phyloP scores from a whole-genome alignment of 176 grass and related monocot species.

The Carex parvula region DNA sequence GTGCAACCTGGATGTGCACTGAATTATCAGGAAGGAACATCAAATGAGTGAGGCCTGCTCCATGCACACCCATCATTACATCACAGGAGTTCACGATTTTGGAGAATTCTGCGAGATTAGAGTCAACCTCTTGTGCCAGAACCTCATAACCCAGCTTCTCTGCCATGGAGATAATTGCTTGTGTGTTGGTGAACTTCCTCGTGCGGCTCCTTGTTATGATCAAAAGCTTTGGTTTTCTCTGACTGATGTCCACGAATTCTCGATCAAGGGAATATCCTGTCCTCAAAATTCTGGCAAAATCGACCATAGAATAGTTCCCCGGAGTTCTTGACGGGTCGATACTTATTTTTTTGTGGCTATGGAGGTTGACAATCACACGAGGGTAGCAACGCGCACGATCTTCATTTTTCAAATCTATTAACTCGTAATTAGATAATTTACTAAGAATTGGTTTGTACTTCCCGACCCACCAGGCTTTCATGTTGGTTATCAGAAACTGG shows the following conservation, averaged over 20 bases:
- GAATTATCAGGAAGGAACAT: slow-evolving; percentile 66
- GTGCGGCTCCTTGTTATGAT: slow-evolving; percentile 50
- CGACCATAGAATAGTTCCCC: slow-evolving; percentile 46
- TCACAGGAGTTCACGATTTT: slow-evolving; percentile 60
- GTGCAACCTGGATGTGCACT: slow-evolving; percentile 61
- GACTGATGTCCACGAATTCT: not conserved
- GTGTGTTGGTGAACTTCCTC: slow-evolving; percentile 50
- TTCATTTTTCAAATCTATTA: slow-evolving; percentile 50
- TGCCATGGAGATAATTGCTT: slow-evolving; percentile 42
- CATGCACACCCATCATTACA: slow-evolving; percentile 66
- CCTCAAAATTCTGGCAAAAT: slow-evolving; percentile 54
- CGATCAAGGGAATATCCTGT: slow-evolving; percentile 34
- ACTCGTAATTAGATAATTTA: slow-evolving; percentile 56
- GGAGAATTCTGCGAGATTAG: slow-evolving; percentile 53
- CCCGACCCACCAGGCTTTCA: slow-evolving; percentile 50
- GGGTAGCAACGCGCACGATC: slow-evolving; percentile 53
- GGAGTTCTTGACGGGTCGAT: slow-evolving; percentile 61
- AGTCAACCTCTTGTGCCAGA: slow-evolving; percentile 38
- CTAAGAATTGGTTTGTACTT: slow-evolving; percentile 57
- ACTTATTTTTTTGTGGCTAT: slow-evolving; percentile 65
- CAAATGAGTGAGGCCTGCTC: slow-evolving; percentile 82
- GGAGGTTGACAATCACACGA: slow-evolving; percentile 52
- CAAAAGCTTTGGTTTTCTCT: slow-evolving; percentile 29
- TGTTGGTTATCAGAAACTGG: slow-evolving; percentile 52
- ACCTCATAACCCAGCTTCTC: slow-evolving; percentile 54